Evolutionary conservation across 2,329 filamentous ascomycete genomes (phyloP).

Genomic region (Penicillium sp.): DNA sequence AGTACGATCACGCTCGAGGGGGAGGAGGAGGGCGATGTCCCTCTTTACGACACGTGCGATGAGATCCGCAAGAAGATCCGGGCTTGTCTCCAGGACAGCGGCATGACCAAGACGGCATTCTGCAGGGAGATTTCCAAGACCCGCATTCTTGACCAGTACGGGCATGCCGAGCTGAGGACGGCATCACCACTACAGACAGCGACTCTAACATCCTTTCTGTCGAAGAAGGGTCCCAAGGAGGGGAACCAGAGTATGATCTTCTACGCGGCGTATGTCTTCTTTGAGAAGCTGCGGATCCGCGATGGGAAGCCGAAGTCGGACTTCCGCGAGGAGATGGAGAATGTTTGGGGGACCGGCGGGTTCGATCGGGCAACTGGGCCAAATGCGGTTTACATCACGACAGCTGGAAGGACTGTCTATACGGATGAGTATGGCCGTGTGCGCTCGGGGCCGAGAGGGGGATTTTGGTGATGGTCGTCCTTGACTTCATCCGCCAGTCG

Average conservation of each 20-base stretch:
- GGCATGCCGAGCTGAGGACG: constrained; percentile 33
- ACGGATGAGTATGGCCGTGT: constrained; percentile 17
- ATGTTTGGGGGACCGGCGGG: constrained; percentile 29
- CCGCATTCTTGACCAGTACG: constrained; percentile 39
- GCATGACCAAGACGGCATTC: constrained; percentile 59
- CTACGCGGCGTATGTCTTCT: constrained; percentile 63
- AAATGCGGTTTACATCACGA: neutral
- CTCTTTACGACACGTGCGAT: constrained; percentile 63
- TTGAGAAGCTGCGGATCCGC: constrained; percentile 62
- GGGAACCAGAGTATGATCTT: constrained; percentile 58
- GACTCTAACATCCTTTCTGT: constrained; percentile 56
- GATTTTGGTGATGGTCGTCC: too few relatives aligned
- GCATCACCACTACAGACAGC: constrained; percentile 34
- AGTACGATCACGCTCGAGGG: constrained; percentile 51
- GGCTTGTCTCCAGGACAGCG: constrained; percentile 52
- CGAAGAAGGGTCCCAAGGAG: constrained; percentile 53
- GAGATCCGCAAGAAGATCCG: constrained; percentile 63
- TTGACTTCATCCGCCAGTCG: too few relatives aligned
- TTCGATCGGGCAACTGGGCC: constrained; percentile 15
- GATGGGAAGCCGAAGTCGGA: constrained; percentile 58
- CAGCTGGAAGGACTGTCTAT: neutral
- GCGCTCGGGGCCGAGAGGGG: neutral
- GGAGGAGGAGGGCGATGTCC: constrained; percentile 54
- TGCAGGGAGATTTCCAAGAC: constrained; percentile 54
- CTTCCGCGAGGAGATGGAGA: constrained; percentile 59